Conservation (phyloP, 2,329 filamentous ascomycete genomes). For the Colletotrichum sp. region DNA sequence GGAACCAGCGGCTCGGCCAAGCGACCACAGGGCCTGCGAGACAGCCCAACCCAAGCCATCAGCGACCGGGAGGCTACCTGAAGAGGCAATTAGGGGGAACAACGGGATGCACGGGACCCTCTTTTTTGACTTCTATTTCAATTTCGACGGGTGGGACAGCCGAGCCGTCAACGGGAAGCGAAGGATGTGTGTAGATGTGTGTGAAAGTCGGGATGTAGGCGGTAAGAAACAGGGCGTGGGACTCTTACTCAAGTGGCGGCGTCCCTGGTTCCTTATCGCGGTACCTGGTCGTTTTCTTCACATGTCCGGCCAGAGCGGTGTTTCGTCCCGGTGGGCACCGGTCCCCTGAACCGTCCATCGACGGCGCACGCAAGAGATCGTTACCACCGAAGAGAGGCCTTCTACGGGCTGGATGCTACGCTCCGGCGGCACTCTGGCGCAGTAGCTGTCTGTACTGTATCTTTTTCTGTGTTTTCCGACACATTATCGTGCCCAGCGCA, state of each 20-base stretch:
- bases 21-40: neutral
- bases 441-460: neutral
- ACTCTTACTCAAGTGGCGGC: neutral
- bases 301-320: conserved; percentile 14
- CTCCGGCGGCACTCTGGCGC: neutral
- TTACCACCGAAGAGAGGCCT: neutral
- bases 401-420: neutral
- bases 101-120: neutral
- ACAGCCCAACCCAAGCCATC: neutral
- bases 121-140: conserved; percentile 17
- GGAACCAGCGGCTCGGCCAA: neutral
- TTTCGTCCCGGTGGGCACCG: conserved; percentile 13
- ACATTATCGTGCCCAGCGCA: conserved; percentile 13
- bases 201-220: neutral
- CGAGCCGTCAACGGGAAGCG: conserved; percentile 4
- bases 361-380: neutral
- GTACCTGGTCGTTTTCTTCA: neutral
- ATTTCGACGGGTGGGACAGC: conserved; percentile 6
- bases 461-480: neutral
- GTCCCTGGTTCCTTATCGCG: neutral
- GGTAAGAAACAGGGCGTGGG: neutral
- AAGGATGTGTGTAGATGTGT: neutral
- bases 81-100: neutral
- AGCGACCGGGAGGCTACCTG: neutral
- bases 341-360: neutral